These are phyloP conservation scores for Pythium pyrilobum DNA, from an alignment of 352 stramenopile genomes.

Conservation along the genomic window DNA sequence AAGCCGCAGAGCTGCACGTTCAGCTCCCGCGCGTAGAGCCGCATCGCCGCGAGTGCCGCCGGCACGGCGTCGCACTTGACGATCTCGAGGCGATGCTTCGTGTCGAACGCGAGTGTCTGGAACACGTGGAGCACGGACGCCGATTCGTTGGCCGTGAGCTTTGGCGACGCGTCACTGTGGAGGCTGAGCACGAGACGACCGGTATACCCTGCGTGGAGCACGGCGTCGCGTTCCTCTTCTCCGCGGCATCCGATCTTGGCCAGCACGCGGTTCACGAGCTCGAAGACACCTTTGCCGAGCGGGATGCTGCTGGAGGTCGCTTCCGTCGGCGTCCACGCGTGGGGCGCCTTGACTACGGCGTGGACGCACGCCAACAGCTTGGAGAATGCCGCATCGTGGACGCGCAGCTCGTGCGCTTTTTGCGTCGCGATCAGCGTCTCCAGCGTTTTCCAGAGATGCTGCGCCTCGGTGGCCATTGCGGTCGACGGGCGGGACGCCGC, in stretches of 20 bases:
- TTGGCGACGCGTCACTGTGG: not conserved
- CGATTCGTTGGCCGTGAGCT: slow-evolving; percentile 8
- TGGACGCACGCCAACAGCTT: slow-evolving; percentile 37
- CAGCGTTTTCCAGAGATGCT: slow-evolving; percentile 50
- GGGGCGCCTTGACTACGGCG: slow-evolving; percentile 25
- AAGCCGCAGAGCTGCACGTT: slow-evolving; percentile 43
- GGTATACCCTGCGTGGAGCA: slow-evolving; percentile 35
- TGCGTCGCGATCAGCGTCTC: slow-evolving; percentile 38
- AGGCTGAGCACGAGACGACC: slow-evolving; percentile 31
- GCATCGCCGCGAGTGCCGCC: slow-evolving; percentile 31
- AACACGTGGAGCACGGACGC: slow-evolving; percentile 39
- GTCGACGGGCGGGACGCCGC: not conserved
- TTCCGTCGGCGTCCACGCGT: slow-evolving; percentile 17
- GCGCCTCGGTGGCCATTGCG: slow-evolving; percentile 30
- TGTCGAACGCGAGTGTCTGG: slow-evolving; percentile 40
- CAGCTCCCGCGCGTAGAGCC: slow-evolving; percentile 19
- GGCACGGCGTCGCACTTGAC: slow-evolving; percentile 25
- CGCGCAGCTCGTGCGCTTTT: slow-evolving; percentile 25
- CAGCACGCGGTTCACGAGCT: slow-evolving; percentile 32
- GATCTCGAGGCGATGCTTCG: slow-evolving; percentile 29
- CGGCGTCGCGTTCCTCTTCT: slow-evolving; percentile 36
- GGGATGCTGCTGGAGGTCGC: not conserved
- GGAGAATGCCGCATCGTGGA: slow-evolving; percentile 32
- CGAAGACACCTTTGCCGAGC: slow-evolving; percentile 22
- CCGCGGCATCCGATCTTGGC: slow-evolving; percentile 41